phyloP scores from a whole-genome alignment of 306 rosid genomes.

The Vigna unguiculata region DNA sequence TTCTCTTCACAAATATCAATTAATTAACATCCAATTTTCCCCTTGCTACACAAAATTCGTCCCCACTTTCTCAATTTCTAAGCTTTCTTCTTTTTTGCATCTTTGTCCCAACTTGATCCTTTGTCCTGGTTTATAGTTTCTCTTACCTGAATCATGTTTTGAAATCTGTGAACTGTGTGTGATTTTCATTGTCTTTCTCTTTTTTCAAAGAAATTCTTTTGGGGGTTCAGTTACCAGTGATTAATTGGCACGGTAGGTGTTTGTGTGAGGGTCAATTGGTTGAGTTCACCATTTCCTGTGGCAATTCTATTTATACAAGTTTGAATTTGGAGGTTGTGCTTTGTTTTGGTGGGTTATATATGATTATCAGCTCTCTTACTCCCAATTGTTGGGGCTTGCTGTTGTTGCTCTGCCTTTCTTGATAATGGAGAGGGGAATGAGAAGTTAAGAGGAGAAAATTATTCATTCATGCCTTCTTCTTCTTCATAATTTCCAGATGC shows the following conservation, averaged over 20 bases:
- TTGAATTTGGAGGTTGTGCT: slow-evolving; percentile 22
- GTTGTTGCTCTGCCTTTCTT: slow-evolving; percentile 1
- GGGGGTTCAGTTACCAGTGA: neutral
- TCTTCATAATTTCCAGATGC: neutral
- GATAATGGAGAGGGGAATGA: neutral
- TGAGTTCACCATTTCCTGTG: neutral
- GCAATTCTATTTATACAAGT: slow-evolving; percentile 9
- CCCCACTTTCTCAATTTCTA: slow-evolving; percentile 19
- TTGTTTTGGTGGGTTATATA: slow-evolving; percentile 12
- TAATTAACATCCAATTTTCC: neutral
- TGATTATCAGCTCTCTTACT: slow-evolving; percentile 1
- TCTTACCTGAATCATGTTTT: slow-evolving; percentile 5
- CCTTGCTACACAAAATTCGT: neutral
- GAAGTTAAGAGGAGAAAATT: neutral
- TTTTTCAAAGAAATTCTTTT: too few relatives aligned
- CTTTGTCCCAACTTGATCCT: slow-evolving; percentile 24
- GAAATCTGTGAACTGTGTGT: neutral
- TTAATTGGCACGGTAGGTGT: neutral
- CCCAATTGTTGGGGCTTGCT: neutral
- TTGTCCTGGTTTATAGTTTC: neutral
- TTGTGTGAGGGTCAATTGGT: slow-evolving; percentile 20
- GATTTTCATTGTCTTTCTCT: neutral
- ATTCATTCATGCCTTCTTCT: neutral
- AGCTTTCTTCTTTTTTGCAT: neutral
- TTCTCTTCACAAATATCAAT: neutral